A percentile compares a stretch with the other conserved stretches of the same genome.
phyloP scores from a whole-genome alignment of 768 basidiomycete genomes.

The Tylopilus rubrobrunneus region DNA sequence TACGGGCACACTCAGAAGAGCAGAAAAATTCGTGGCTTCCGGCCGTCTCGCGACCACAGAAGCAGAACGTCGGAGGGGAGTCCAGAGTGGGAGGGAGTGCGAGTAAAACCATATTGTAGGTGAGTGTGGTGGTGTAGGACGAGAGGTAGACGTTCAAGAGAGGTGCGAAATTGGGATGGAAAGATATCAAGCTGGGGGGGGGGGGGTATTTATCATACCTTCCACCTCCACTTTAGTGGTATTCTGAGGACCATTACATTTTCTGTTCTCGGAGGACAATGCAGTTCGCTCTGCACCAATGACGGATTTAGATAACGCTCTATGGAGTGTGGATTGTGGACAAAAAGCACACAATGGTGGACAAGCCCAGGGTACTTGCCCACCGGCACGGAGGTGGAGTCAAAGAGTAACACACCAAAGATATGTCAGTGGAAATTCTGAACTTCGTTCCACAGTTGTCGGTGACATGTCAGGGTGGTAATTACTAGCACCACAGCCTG shows the following conservation, averaged over 20 bases:
- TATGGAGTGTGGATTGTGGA: neutral
- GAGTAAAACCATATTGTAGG: neutral
- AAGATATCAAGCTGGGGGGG: neutral
- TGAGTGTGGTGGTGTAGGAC: neutral
- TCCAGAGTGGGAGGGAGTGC: slow-evolving; percentile 7
- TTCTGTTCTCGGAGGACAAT: no score
- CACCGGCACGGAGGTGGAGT: no score
- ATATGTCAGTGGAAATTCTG: no score
- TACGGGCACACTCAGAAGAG: slow-evolving; percentile 25
- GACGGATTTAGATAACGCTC: neutral
- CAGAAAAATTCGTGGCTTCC: slow-evolving; percentile 27
- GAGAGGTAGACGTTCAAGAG: neutral
- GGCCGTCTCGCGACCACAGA: slow-evolving; percentile 22
- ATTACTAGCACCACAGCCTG: no score
- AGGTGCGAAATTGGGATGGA: neutral
- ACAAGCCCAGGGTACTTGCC: no score
- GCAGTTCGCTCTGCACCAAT: neutral
- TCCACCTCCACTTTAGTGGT: neutral
- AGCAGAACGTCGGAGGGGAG: slow-evolving; percentile 11
- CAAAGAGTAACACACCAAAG: no score
- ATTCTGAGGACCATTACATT: no score
- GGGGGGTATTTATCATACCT: slow-evolving; percentile 9
- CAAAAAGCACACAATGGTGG: neutral
- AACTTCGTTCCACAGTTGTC: no score
- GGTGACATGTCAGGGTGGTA: no score